A percentile compares a stretch with the other conserved stretches of the same genome.
Evolutionary conservation across 2,329 filamentous ascomycete genomes (phyloP).

Genomic region (Colletotrichum coccodes): DNA sequence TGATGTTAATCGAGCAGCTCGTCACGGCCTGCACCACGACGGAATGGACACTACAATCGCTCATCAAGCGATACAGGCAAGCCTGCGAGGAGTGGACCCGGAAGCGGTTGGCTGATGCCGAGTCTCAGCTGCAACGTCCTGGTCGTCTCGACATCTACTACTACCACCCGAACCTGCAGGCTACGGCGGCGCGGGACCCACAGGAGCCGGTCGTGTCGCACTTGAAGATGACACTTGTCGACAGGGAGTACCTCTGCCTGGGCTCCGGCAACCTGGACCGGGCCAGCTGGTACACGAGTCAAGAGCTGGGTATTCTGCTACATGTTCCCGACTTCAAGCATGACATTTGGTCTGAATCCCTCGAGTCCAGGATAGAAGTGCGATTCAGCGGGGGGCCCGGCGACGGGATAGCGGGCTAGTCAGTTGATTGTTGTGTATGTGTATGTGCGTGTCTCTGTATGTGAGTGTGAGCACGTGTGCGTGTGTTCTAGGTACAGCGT

Average conservation of each 20-base stretch:
- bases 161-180: slow-evolving; percentile 55
- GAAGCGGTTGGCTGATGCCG: slow-evolving; percentile 44
- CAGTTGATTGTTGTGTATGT: background rate
- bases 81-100: slow-evolving; percentile 31
- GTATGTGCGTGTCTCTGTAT: background rate
- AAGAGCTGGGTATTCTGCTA: slow-evolving; percentile 79
- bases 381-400: slow-evolving; percentile 22
- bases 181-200: slow-evolving; percentile 36
- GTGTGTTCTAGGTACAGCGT: background rate
- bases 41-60: slow-evolving; percentile 66
- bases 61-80: slow-evolving; percentile 65
- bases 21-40: slow-evolving; percentile 82
- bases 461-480: background rate
- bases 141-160: slow-evolving; percentile 69
- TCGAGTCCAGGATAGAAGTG: slow-evolving; percentile 48
- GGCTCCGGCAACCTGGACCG: slow-evolving; percentile 88
- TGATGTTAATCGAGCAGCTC: slow-evolving; percentile 86
- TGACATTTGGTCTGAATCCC: slow-evolving; percentile 50
- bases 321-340: slow-evolving; percentile 51
- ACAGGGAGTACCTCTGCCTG: slow-evolving; percentile 73
- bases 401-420: slow-evolving; percentile 17
- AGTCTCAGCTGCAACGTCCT: slow-evolving; percentile 51
- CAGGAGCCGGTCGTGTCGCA: slow-evolving; percentile 79
- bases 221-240: slow-evolving; percentile 81
- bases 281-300: slow-evolving; percentile 87